These are phyloP conservation scores for Solanum lycopersicoides DNA, from an alignment of 257 asterid species.

Conservation along the genomic window DNA sequence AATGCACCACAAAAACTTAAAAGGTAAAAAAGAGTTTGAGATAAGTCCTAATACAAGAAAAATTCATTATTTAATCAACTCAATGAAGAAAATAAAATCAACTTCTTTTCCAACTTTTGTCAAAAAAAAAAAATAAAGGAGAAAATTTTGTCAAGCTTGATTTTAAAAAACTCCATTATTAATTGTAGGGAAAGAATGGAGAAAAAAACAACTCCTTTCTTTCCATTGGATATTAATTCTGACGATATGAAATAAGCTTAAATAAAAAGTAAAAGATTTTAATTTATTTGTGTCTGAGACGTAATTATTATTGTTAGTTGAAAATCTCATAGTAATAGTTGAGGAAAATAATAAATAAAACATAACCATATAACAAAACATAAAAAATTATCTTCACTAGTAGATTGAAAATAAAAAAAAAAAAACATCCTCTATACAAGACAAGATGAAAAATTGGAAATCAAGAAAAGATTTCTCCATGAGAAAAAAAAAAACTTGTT, in stretches of 20 bases:
- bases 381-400: neutral
- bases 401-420: neutral
- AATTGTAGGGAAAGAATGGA: neutral
- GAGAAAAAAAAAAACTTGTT: neutral
- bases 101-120: neutral
- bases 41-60: neutral
- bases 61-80: neutral
- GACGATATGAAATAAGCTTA: neutral
- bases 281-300: neutral
- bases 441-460: neutral
- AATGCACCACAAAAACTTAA: neutral
- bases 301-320: neutral
- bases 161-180: neutral
- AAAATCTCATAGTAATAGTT: neutral
- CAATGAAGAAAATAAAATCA: neutral
- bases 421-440: slow-evolving; percentile 23
- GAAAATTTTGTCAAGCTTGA: neutral
- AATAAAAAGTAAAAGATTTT: neutral
- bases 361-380: neutral
- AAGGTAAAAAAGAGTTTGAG: neutral
- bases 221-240: too few relatives aligned
- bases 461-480: neutral
- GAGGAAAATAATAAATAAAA: neutral
- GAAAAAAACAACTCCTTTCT: neutral
- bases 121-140: neutral